Percentiles rank a stretch among this genome's conserved stretches.
Evolutionary conservation across 306 rosid species (phyloP).

Genomic region (Erythrophleum fordii): DNA sequence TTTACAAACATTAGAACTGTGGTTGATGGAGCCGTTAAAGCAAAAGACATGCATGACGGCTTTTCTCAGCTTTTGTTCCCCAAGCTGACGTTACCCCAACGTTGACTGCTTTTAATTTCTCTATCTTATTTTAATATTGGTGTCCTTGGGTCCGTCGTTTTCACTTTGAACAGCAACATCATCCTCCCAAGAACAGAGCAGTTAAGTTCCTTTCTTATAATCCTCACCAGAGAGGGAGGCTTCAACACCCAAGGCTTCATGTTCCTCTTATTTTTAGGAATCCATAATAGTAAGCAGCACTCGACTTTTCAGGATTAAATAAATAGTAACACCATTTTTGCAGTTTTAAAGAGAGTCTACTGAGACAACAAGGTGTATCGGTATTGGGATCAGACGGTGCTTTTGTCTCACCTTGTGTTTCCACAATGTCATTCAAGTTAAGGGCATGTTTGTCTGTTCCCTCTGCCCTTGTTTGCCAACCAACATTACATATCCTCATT

Average conservation of each 20-base stretch:
- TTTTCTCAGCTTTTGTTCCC: slow-evolving; percentile 56
- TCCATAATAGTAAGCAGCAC: slow-evolving; percentile 1
- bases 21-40: slow-evolving; percentile 50
- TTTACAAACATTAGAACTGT: slow-evolving; percentile 16
- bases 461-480: slow-evolving; percentile 16
- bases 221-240: slow-evolving; percentile 8
- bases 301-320: background rate
- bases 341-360: background rate
- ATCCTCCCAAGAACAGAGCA: background rate
- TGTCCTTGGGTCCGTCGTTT: slow-evolving; percentile 39
- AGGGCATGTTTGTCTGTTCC: slow-evolving; percentile 35
- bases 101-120: slow-evolving; percentile 47
- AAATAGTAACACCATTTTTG: background rate
- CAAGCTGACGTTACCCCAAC: slow-evolving; percentile 49
- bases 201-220: background rate
- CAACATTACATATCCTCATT: slow-evolving; percentile 1
- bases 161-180: slow-evolving; percentile 31
- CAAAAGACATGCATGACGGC: slow-evolving; percentile 48
- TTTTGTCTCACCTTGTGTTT: slow-evolving; percentile 41
- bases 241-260: slow-evolving; percentile 37
- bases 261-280: slow-evolving; percentile 16
- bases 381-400: slow-evolving; percentile 54
- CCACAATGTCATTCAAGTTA: slow-evolving; percentile 21
- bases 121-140: background rate
- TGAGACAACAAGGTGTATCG: slow-evolving; percentile 29